Evolutionary conservation across 2,329 filamentous ascomycete genomes (phyloP), one percentile per base, ranked within the genome.

Genomic region (Ceratocystis cubensis): DNA sequence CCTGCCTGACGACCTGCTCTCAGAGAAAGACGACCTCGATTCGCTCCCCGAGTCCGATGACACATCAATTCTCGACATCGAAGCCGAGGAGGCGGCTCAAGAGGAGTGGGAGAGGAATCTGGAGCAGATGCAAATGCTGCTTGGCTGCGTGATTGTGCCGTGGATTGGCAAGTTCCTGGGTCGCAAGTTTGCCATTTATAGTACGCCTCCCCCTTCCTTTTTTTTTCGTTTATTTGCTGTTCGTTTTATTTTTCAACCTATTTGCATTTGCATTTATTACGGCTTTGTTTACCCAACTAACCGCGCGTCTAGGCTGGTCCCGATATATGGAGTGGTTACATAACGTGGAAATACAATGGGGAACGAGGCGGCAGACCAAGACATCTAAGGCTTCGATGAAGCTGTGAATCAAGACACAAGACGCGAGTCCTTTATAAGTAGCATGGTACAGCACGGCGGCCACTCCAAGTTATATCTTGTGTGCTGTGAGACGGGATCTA

Each of bases 281-380:
- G 37, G 37, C 10, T 41, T 41, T 41, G 37, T 41, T 41, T 41
- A 41, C 37, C 1, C 10, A 41, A 17, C 61, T 63, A 48, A 63
- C 61, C 22, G 17, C n/a, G 25, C 20, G 61, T 22, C 46, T 71
- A 96, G 92, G 91, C 71, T 96, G 93, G 92, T 88, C 66, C 25
- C 86, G 88, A 72, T 95, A 91, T 74, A 96, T 96, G 92, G 85
- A 91, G 75, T 97, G 91, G 92, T 87, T 89, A 75, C 94, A 96
- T 74, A 76, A 82, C 68, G 87, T 96, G 66, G 88, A 95, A 69
- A 80, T 96, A 56, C 76, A 75, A 69, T 82, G 80, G 76, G 84
- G 84, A 67, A 87, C 80, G 74, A 85, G 87, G 73, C 80, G 78
- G 69, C 74, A 79, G 0, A 89, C 88, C 76, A 84, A 82, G 72